Percentiles rank a stretch among this genome's conserved stretches.
These are phyloP conservation scores for Lactarius vividus DNA, from an alignment of 768 basidiomycete species.

Conservation along the genomic window DNA sequence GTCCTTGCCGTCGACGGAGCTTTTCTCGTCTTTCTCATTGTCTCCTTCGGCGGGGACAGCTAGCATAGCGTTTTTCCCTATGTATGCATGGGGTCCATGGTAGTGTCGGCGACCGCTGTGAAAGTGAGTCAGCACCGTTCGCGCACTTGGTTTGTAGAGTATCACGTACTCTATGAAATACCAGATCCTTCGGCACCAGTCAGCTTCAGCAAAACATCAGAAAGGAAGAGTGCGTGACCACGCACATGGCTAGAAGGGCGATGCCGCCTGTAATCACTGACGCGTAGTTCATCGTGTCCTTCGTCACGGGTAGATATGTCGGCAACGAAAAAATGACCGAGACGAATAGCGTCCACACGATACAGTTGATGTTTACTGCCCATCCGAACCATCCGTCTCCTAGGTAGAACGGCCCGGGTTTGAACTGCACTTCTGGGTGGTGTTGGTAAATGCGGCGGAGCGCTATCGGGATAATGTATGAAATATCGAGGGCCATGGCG, in stretches of 20 bases:
- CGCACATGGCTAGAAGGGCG: constrained; percentile 36
- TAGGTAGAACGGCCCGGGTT: constrained; percentile 86
- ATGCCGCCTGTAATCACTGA: constrained; percentile 46
- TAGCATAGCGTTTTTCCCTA: background rate
- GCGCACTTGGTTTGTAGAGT: background rate
- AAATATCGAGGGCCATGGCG: constrained; percentile 72
- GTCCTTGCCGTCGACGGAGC: background rate
- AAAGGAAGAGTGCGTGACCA: background rate
- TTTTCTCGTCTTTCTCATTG: background rate
- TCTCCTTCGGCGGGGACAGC: background rate
- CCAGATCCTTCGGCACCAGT: constrained; percentile 28
- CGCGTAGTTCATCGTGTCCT: constrained; percentile 78
- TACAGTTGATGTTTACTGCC: constrained; percentile 61
- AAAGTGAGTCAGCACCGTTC: background rate
- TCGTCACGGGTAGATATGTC: constrained; percentile 64
- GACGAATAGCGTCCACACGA: constrained; percentile 66
- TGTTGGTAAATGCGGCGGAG: constrained; percentile 62
- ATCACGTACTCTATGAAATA: constrained; percentile 29
- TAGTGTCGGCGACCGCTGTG: constrained; percentile 27
- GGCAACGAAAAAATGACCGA: constrained; percentile 73
- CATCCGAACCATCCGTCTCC: constrained; percentile 63
- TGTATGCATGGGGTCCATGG: constrained; percentile 20
- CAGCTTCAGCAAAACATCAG: background rate
- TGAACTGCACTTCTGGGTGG: constrained; percentile 82
- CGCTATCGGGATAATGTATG: constrained; percentile 82